A percentile compares a stretch with the other conserved stretches of the same genome.
These are phyloP conservation scores for Rhodotorula sp. DNA, from an alignment of 1,284 basidiomycete species.

Conservation along the genomic window DNA sequence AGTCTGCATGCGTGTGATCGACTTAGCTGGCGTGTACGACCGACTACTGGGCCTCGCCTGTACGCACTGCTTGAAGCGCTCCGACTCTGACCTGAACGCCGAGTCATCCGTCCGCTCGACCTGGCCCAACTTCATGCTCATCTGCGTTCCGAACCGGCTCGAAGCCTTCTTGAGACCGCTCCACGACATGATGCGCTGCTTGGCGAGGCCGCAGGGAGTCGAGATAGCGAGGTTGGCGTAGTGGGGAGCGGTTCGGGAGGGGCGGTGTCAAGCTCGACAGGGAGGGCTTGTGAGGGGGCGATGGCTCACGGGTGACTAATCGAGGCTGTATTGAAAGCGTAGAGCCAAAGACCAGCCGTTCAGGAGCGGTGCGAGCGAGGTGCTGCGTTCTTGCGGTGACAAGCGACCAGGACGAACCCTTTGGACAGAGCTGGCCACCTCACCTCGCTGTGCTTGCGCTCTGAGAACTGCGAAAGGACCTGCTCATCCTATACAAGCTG, in stretches of 20 bases:
- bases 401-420: no score
- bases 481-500: no score
- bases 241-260: not conserved
- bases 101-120: constrained; percentile 92
- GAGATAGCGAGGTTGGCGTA: not conserved
- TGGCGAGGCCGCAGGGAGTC: not conserved
- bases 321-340: no score
- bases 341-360: no score
- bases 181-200: constrained; percentile 4
- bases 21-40: not conserved
- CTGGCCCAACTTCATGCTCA: constrained; percentile 59
- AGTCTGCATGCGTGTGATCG: constrained; percentile 57
- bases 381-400: no score
- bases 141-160: constrained; percentile 68
- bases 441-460: no score
- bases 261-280: not conserved
- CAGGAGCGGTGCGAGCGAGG: not conserved
- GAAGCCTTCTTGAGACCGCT: constrained; percentile 32
- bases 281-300: no score
- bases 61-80: constrained; percentile 81
- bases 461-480: no score
- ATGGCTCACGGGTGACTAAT: not conserved
- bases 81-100: constrained; percentile 89
- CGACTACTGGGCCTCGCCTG: not conserved
- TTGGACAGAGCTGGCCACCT: no score